Conservation (phyloP, 2,329 filamentous ascomycete genomes). For the Botryosphaeria dothidea region DNA sequence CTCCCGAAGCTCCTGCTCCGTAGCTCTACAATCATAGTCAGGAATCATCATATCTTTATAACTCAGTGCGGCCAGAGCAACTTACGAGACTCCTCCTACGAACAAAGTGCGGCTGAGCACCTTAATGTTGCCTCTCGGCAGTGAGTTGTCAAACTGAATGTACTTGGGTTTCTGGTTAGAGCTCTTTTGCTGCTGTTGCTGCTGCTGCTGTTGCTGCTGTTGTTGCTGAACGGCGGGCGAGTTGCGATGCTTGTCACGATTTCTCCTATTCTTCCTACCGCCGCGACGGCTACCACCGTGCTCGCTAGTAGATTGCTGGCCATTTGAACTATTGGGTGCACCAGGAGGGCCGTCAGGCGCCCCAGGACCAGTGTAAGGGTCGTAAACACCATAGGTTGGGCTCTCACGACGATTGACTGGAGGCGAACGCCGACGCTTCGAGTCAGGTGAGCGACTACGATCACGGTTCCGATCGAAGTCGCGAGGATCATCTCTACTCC, state of each 20-base stretch:
- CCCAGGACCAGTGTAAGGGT: constrained; percentile 56
- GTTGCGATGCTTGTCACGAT: constrained; percentile 34
- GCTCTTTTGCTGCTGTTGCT: constrained; percentile 22
- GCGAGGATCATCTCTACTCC: constrained; percentile 15
- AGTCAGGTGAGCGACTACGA: constrained; percentile 68
- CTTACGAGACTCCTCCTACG: constrained; percentile 90
- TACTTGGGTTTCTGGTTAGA: constrained; percentile 59
- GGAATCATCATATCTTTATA: not conserved
- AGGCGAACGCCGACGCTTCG: constrained; percentile 67
- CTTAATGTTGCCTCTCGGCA: constrained; percentile 80
- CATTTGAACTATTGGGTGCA: not conserved
- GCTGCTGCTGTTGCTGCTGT: constrained; percentile 5
- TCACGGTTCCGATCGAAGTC: constrained; percentile 15
- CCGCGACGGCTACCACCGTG: constrained; percentile 60
- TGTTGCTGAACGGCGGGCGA: constrained; percentile 17
- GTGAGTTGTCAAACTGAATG: constrained; percentile 73
- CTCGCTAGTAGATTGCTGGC: constrained; percentile 2
- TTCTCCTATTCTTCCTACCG: constrained; percentile 50
- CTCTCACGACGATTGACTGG: constrained; percentile 65
- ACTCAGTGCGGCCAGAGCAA: constrained; percentile 27
- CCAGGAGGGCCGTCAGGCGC: not conserved
- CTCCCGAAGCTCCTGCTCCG: constrained; percentile 76
- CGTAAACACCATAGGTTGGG: constrained; percentile 72
- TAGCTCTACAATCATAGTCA: constrained; percentile 39
- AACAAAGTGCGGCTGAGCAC: constrained; percentile 94